Evolutionary conservation across 2,329 filamentous ascomycete genomes (phyloP).

Genomic region (Verticillium albo-atrum): DNA sequence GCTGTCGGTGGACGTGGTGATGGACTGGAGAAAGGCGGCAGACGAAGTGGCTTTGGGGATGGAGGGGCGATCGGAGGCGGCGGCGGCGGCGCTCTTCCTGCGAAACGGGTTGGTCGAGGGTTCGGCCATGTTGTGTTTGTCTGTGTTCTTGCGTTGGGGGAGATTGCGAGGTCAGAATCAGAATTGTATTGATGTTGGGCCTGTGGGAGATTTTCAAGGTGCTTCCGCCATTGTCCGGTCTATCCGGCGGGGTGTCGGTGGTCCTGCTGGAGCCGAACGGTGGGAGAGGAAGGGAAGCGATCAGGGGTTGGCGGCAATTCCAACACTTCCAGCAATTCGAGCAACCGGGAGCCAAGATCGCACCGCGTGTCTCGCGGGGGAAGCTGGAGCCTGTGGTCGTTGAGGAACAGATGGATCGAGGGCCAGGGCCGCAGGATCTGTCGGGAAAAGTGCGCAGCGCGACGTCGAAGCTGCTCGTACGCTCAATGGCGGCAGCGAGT

Average conservation of each 20-base stretch:
- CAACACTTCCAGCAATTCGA: neutral
- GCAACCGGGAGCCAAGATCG: neutral
- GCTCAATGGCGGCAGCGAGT: neutral
- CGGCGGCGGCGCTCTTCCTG: conserved; percentile 27
- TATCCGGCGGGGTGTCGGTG: conserved; percentile 5
- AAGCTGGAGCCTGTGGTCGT: neutral
- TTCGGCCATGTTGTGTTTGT: conserved; percentile 26
- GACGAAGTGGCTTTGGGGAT: conserved; percentile 18
- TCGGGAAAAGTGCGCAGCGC: neutral
- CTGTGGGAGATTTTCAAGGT: conserved; percentile 1
- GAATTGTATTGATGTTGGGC: neutral
- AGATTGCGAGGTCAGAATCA: neutral
- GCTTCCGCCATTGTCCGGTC: conserved; percentile 1
- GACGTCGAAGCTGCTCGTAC: neutral
- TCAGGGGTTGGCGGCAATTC: neutral
- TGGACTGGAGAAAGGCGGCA: conserved; percentile 20
- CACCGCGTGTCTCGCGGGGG: neutral
- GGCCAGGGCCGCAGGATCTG: neutral
- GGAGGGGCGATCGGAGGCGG: conserved; percentile 3
- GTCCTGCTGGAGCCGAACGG: neutral
- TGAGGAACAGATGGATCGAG: neutral
- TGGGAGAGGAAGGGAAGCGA: neutral
- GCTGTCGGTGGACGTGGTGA: conserved; percentile 19
- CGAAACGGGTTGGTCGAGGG: conserved; percentile 49
- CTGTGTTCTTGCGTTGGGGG: neutral